Base-by-base conservation (phyloP, 2,329 filamentous ascomycete species). In the Fusarium tupiense region DNA sequence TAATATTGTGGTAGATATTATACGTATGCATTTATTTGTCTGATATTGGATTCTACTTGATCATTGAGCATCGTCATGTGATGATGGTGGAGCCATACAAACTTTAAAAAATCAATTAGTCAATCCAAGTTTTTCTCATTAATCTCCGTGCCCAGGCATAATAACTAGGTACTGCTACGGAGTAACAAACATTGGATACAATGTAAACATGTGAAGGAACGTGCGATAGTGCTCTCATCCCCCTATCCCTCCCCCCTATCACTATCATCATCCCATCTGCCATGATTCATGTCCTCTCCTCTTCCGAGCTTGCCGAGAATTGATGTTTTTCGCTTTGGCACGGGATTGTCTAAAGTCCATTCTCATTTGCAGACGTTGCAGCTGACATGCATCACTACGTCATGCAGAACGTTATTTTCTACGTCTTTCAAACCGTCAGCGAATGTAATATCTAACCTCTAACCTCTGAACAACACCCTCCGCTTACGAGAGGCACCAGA, bases 321-420 rank as follows among this genome's bases (percentile, higher is more conserved):
- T 46, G 26, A 44, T 63, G 43, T 20, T 70, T 69, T 65, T 69
- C 59, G 66, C 46, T 59, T 58, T 54, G 33, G 38, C 64, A 17
- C 26, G 43, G 47, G 54, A 37, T 67, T 57, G 54, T 31, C 66
- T 24, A 31, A 24, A 31, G 20, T 17, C 11, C 24, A 26, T 54
- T 54, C 20, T 59, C 56, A 58, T 46, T 58, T 46, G 52, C 20
- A 35, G 40, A 24, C 35, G 43, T 37, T 50, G 38, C 58, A 69
- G 37, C 58, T 63, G 58, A 69, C 41, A 70, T 70, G 52, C 67
- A 49, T 49, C 46, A 65, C 41, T 65, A 70, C 67, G 67, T 70
- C 67, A 70, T 70, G 66, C 66, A 66, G 52, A 69, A 70, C 47
- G 35, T 38, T 63, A 61, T 53, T 38, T 29, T 33, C 35, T 14